Conservation (phyloP, 2,329 filamentous ascomycete genomes). For the Geosmithia putterillii region DNA sequence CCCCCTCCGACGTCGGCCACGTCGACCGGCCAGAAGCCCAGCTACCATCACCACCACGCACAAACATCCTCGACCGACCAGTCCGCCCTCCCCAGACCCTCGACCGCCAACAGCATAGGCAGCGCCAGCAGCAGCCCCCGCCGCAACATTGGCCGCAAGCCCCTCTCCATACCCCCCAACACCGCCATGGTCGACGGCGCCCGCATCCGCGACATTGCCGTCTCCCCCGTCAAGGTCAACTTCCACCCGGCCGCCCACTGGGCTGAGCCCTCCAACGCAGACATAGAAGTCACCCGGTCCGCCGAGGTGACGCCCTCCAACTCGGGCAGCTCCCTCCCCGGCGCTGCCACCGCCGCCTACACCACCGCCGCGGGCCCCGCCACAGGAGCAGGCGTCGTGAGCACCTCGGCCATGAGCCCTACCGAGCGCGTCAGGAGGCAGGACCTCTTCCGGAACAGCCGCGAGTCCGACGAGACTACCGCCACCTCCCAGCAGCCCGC, state of each 20-base stretch:
- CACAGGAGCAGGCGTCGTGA: too few species aligned
- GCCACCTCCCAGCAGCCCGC: slow-evolving; percentile 34
- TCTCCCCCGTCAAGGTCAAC: slow-evolving; percentile 44
- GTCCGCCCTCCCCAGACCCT: slow-evolving; percentile 6
- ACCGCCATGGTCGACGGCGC: slow-evolving; percentile 19
- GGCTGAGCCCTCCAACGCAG: slow-evolving; percentile 37
- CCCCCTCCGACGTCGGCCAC: slow-evolving; percentile 17
- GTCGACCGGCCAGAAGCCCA: slow-evolving; percentile 8
- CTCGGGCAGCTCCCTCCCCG: slow-evolving; percentile 5
- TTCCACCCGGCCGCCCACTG: slow-evolving; percentile 36
- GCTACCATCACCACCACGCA: too few species aligned
- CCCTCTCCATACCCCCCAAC: slow-evolving; percentile 16
- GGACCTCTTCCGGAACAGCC: slow-evolving; percentile 32
- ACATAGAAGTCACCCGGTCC: slow-evolving; percentile 30
- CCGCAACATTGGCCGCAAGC: slow-evolving; percentile 17
- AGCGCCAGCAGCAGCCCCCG: not conserved
- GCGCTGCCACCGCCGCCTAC: not conserved
- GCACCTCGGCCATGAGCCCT: slow-evolving; percentile 14
- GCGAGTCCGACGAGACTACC: slow-evolving; percentile 37
- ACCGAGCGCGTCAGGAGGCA: slow-evolving; percentile 17
- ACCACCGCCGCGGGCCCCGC: too few species aligned
- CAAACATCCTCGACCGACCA: slow-evolving; percentile 5
- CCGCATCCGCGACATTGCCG: slow-evolving; percentile 36
- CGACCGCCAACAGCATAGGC: not conserved
- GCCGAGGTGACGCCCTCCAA: slow-evolving; percentile 5